phyloP scores from a whole-genome alignment of 1,284 basidiomycete species.

The Pseudozyma tsukubaensis region DNA sequence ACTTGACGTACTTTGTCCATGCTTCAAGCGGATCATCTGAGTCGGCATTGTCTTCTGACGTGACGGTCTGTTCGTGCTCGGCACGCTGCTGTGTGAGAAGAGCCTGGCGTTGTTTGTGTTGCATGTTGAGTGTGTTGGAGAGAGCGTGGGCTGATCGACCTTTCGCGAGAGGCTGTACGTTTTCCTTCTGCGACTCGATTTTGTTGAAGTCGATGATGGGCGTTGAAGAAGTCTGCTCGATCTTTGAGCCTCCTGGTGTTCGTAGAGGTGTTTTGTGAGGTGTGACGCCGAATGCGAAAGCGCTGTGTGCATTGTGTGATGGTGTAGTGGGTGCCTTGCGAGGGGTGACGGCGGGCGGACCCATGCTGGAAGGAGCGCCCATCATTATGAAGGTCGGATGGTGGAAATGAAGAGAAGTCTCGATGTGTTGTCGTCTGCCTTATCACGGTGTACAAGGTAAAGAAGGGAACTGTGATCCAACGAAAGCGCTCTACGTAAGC shows the following conservation, averaged over 20 bases:
- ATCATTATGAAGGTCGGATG: constrained; percentile 14
- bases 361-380: constrained; percentile 26
- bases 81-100: constrained; percentile 51
- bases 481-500: too few relatives aligned
- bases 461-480: too few relatives aligned
- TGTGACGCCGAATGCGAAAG: constrained; percentile 30
- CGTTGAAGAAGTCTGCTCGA: constrained; percentile 66
- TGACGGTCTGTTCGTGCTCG: constrained; percentile 53
- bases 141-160: constrained; percentile 74
- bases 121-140: constrained; percentile 67
- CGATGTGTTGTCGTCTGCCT: background rate
- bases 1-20: constrained; percentile 75
- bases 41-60: constrained; percentile 52
- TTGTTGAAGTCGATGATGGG: constrained; percentile 65
- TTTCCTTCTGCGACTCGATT: constrained; percentile 75
- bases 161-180: constrained; percentile 73
- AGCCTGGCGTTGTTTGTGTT: constrained; percentile 59
- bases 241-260: constrained; percentile 51
- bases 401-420: background rate
- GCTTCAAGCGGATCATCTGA: constrained; percentile 57
- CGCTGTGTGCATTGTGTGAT: constrained; percentile 26
- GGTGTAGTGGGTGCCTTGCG: constrained; percentile 42
- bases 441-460: too few relatives aligned
- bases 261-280: constrained; percentile 63
- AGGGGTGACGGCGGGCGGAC: constrained; percentile 49